phyloP scores from a whole-genome alignment of 2,329 filamentous ascomycete genomes.

The Periconia macrospinosa region DNA sequence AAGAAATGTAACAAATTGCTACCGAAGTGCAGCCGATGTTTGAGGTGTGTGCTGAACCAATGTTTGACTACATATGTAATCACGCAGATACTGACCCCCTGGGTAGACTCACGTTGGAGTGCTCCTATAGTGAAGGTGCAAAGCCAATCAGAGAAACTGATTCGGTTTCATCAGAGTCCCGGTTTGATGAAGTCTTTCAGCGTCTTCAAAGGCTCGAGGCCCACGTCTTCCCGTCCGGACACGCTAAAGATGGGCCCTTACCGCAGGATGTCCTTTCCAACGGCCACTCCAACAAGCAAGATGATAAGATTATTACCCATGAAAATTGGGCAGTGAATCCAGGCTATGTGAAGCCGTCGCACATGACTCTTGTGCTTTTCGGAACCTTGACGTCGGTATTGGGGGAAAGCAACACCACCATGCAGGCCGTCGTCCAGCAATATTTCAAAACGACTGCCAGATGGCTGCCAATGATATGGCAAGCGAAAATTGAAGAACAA shows the following conservation, averaged over 20 bases:
- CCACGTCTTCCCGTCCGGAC: constrained; percentile 7
- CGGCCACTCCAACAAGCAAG: background rate
- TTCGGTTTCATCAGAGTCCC: constrained; percentile 4
- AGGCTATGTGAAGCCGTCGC: constrained; percentile 3
- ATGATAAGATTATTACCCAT: background rate
- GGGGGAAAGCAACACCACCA: constrained; percentile 9
- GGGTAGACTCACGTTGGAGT: constrained; percentile 13
- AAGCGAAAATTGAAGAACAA: constrained; percentile 5
- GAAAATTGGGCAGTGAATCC: constrained; percentile 9
- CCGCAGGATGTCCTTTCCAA: background rate
- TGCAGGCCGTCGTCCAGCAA: constrained; percentile 1
- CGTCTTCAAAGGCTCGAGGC: constrained; percentile 16
- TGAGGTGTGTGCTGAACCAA: constrained; percentile 8
- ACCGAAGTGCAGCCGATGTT: constrained; percentile 16
- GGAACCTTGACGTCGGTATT: constrained; percentile 10
- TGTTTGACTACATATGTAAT: background rate
- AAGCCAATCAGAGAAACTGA: background rate
- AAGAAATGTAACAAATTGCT: constrained; percentile 22
- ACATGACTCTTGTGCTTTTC: constrained; percentile 7
- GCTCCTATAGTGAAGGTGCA: constrained; percentile 10
- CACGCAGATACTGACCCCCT: background rate
- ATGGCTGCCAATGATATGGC: constrained; percentile 18
- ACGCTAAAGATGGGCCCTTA: too few relatives aligned
- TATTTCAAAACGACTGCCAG: constrained; percentile 10
- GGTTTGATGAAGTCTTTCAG: constrained; percentile 18